Evolutionary conservation across 140 eudicot genomes (phyloP).

Genomic region (Erigeron philadelphicus): DNA sequence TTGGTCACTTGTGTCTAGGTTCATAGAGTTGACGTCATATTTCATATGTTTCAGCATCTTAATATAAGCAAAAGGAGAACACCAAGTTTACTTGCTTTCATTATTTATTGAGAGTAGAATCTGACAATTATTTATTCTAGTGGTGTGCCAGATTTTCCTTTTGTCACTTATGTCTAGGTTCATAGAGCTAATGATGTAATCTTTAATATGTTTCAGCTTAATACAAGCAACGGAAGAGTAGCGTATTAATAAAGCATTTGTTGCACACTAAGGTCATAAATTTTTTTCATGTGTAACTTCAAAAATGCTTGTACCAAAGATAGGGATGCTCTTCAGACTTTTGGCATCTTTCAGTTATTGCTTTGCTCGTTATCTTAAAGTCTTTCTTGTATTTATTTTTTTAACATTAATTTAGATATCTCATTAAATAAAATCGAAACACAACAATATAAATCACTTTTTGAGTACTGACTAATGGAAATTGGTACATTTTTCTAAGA

Average conservation of each 20-base stretch:
- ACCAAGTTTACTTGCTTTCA: not conserved
- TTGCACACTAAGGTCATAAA: not conserved
- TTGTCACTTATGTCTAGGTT: not conserved
- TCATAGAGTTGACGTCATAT: not conserved
- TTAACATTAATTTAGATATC: not conserved
- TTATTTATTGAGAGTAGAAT: not conserved
- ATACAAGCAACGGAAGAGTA: not conserved
- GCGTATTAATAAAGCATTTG: not conserved
- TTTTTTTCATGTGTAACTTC: not conserved
- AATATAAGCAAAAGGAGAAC: not conserved
- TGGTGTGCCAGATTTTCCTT: not conserved
- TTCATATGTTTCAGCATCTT: not conserved
- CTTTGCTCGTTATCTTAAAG: not conserved
- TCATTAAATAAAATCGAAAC: not conserved
- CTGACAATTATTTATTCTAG: not conserved
- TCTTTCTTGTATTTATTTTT: not conserved
- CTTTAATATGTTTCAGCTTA: not conserved
- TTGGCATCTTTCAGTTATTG: not conserved
- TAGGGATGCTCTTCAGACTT: not conserved
- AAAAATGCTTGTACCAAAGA: not conserved
- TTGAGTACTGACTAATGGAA: not conserved
- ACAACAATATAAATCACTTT: not conserved
- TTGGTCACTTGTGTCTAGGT: not conserved
- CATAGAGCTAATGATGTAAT: not conserved
- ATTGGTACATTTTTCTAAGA: not conserved